Conservation (phyloP, 768 basidiomycete species). For the Leccinum obscurum region DNA sequence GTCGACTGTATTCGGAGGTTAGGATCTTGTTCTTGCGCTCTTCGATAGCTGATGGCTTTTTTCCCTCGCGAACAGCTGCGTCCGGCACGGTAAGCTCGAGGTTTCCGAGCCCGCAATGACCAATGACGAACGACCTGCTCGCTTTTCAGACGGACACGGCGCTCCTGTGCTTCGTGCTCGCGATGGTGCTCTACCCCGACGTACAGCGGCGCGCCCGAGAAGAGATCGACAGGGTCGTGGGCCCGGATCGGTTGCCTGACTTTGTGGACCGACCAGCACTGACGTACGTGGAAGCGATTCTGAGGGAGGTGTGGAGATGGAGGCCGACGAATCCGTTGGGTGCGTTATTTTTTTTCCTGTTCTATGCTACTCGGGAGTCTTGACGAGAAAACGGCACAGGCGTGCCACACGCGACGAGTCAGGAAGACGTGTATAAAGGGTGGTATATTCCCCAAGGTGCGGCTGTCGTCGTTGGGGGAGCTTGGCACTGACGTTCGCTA, state of each 20-base stretch:
- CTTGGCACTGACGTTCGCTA: background rate
- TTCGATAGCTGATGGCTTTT: too few species aligned
- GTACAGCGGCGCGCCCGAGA: slow-evolving; percentile 25
- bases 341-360: background rate
- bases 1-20: slow-evolving; percentile 4
- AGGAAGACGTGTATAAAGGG: slow-evolving; percentile 19
- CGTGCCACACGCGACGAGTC: slow-evolving; percentile 1
- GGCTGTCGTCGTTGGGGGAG: background rate
- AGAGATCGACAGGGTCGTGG: slow-evolving; percentile 28
- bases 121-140: too few species aligned
- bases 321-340: slow-evolving; percentile 11
- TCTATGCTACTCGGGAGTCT: too few species aligned
- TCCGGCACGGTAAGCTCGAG: slow-evolving; percentile 1
- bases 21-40: background rate
- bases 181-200: slow-evolving; percentile 29
- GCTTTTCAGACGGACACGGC: slow-evolving; percentile 13
- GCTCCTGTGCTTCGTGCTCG: slow-evolving; percentile 23
- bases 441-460: slow-evolving; percentile 24
- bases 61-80: background rate
- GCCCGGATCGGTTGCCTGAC: slow-evolving; percentile 25
- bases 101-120: background rate
- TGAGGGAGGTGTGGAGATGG: slow-evolving; percentile 28
- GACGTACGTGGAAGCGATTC: slow-evolving; percentile 27
- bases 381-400: background rate
- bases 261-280: slow-evolving; percentile 25